A percentile compares a stretch with the other conserved stretches of the same genome.
These are phyloP conservation scores for Spiromyces aspiralis DNA, from an alignment of 371 early-diverging fungal genomes.

Conservation along the genomic window DNA sequence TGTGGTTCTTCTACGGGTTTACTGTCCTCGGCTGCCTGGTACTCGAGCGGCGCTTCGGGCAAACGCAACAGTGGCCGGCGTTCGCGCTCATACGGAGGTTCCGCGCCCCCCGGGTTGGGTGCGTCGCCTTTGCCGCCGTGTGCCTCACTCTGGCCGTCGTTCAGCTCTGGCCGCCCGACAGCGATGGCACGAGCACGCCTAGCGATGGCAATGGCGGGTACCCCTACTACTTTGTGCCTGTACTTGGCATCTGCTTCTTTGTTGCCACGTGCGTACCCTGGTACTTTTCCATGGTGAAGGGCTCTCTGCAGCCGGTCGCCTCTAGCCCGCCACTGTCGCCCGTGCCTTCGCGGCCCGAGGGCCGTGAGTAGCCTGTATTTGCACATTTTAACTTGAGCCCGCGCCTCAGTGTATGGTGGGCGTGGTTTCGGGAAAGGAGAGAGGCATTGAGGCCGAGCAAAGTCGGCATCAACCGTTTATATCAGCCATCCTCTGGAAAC, in stretches of 20 bases:
- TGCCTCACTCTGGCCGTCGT: background rate
- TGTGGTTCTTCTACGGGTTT: conserved; percentile 33
- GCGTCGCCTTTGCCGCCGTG: background rate
- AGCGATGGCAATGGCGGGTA: too few relatives aligned
- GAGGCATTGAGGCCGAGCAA: too few relatives aligned
- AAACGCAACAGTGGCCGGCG: background rate
- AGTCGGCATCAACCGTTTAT: too few relatives aligned
- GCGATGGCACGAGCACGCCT: background rate
- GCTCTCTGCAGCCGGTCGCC: too few relatives aligned
- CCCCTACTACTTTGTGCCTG: conserved; percentile 22
- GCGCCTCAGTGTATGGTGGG: too few relatives aligned
- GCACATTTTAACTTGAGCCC: too few relatives aligned
- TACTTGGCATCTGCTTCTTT: conserved; percentile 17
- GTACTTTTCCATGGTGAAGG: conserved; percentile 25
- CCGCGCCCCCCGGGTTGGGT: background rate
- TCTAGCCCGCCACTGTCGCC: too few relatives aligned
- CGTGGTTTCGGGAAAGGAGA: too few relatives aligned
- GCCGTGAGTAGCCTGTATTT: too few relatives aligned
- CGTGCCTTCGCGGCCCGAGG: too few relatives aligned
- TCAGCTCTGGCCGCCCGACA: background rate
- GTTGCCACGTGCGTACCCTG: conserved; percentile 8
- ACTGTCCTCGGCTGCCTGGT: conserved; percentile 24
- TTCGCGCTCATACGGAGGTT: conserved; percentile 15
- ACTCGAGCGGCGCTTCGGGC: conserved; percentile 21
- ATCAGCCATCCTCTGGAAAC: too few relatives aligned